Base-by-base conservation (phyloP, 1,284 basidiomycete genomes). In the Rhodotorula sp. region DNA sequence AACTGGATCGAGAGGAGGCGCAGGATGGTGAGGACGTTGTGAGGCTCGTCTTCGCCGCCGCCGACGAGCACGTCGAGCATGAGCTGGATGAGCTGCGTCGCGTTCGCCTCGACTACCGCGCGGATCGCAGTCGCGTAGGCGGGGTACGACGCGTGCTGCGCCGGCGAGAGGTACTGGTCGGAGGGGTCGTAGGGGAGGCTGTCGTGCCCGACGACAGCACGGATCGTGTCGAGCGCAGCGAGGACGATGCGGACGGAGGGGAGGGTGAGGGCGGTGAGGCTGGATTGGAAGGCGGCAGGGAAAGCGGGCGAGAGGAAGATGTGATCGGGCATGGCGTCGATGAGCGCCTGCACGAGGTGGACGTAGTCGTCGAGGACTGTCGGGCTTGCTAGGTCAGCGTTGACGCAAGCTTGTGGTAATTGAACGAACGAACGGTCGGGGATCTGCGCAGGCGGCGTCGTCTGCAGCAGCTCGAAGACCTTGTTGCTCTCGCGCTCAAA, bases 321-420 rank as follows among this genome's bases (percentile, higher is more conserved):
- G 51, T 92, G 83, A 69, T 91, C 87, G 2, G 95, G 92, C 2
- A 87, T 84, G 74, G 86, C 84, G 64, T 89, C 86, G 56, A 90
- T 81, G 79, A 94, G 84, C 73, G 90, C 88, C 69, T 90, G 81
- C 48, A 94, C 84, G 81, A 94, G 86, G 78, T 94, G 92, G 65
- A 94, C 82, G 78, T 96, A 99, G 81, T 99, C 97, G 81, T 99
- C 97, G 78, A 99, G 84, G 48, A 97, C 97, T 97, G 78, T 66
- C 10, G 22, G 21, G 36, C 36, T 12, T 6, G n/a, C 5, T 13
- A 19, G 29, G 25, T 36, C 36, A 2, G 34, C 44, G 5, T 60
- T 37, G 56, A 48, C 17, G 22, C 4, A 8, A 9, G 34, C n/a
- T 12, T 25, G 34, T n/a, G 1, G 21, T 8, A 32, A 44, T 39